Evolutionary conservation across 192 early-diverging fungal species (phyloP).

Genomic region (Diversispora eburnea): DNA sequence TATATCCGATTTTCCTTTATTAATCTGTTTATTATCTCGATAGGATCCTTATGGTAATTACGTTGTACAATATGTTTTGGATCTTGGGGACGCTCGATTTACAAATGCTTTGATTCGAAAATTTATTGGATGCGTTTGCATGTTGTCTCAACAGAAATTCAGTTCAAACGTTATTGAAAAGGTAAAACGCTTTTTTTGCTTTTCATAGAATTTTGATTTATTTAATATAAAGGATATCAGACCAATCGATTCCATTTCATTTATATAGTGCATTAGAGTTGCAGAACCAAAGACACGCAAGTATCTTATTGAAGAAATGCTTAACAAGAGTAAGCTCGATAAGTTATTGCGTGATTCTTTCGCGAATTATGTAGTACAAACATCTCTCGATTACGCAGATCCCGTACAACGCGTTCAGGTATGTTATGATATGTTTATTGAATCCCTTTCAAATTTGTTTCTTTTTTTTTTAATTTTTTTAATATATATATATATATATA

Average conservation of each 20-base stretch:
- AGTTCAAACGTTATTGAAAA: slow-evolving; percentile 93
- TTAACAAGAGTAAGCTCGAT: slow-evolving; percentile 70
- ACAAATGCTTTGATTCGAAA: slow-evolving; percentile 67
- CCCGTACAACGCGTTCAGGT: slow-evolving; percentile 62
- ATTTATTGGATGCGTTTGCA: slow-evolving; percentile 73
- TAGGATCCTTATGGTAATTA: slow-evolving; percentile 88
- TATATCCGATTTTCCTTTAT: neutral
- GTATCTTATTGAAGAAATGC: slow-evolving; percentile 69
- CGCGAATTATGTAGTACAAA: slow-evolving; percentile 91
- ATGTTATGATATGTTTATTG: neutral
- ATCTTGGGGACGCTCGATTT: slow-evolving; percentile 64
- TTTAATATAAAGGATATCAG: neutral
- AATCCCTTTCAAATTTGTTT: too few relatives aligned
- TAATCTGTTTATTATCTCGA: neutral
- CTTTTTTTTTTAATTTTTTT: neutral
- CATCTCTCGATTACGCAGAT: slow-evolving; percentile 78
- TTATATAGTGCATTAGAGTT: slow-evolving; percentile 71
- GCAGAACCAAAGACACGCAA: slow-evolving; percentile 67
- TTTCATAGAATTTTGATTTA: neutral
- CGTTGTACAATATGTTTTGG: slow-evolving; percentile 89
- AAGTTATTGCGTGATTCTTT: slow-evolving; percentile 81
- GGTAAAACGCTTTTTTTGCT: slow-evolving; percentile 41
- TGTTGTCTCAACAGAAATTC: slow-evolving; percentile 84
- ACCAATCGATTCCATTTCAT: neutral
- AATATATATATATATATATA: neutral